phyloP scores from a whole-genome alignment of 1,139 yeast genomes.

The Saccharomycopsis hybrid region DNA sequence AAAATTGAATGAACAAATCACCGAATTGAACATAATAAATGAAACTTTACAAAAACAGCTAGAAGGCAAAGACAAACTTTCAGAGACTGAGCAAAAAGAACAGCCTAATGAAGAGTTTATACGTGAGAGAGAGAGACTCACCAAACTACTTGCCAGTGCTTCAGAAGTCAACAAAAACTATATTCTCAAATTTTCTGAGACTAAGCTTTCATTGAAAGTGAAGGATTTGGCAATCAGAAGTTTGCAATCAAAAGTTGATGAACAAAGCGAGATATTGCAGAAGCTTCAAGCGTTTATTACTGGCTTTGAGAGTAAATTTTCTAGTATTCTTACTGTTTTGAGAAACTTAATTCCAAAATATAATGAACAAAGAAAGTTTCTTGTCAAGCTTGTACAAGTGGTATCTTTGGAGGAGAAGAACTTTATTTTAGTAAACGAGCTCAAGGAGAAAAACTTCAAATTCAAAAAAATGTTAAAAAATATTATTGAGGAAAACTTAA shows the following conservation, averaged over 20 bases:
- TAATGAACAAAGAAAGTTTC: conserved; percentile 3
- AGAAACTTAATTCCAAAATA: conserved; percentile 8
- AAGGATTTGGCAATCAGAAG: conserved; percentile 2
- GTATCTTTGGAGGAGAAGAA: conserved; percentile 1
- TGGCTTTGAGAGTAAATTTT: background rate
- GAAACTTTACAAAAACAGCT: no score
- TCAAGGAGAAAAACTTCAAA: conserved; percentile 5
- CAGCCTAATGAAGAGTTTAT: no score
- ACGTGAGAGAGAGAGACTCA: no score
- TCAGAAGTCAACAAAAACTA: background rate
- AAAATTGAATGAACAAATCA: no score
- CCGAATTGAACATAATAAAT: no score
- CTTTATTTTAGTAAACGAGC: conserved; percentile 2
- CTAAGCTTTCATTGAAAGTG: conserved; percentile 8
- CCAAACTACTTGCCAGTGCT: background rate
- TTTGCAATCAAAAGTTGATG: background rate
- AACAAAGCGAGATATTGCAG: no score
- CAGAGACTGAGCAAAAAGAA: no score
- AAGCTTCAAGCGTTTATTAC: conserved; percentile 1
- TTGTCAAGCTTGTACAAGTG: background rate
- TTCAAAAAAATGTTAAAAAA: conserved; percentile 6
- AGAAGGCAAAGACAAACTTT: no score
- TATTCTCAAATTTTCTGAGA: conserved; percentile 11
- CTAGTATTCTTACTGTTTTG: background rate
- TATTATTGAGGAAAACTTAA: conserved; percentile 10